These are phyloP conservation scores for Pseudotulostoma volvatum DNA, from an alignment of 495 filamentous ascomycete genomes.

Conservation along the genomic window DNA sequence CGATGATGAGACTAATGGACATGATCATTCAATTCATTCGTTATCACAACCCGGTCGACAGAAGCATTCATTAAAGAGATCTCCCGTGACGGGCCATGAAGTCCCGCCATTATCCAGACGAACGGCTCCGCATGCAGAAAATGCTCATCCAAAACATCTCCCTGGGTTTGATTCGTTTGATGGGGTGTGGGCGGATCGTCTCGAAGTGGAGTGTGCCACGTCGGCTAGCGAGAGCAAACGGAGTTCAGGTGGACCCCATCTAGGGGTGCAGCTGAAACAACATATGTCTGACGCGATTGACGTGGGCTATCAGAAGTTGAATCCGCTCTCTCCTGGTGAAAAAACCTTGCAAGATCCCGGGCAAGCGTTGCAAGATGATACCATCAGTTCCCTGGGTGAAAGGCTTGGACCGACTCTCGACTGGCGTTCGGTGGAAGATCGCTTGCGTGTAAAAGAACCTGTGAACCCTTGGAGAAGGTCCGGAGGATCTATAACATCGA, in stretches of 20 bases:
- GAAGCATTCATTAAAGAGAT: constrained; percentile 7
- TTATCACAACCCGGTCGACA: constrained; percentile 17
- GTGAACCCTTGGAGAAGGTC: constrained; percentile 35
- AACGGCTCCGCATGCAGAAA: too few relatives aligned
- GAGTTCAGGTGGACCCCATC: neutral
- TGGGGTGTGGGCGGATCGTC: constrained; percentile 14
- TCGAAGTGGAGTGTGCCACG: neutral
- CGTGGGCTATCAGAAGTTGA: constrained; percentile 9
- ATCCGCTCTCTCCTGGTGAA: constrained; percentile 16
- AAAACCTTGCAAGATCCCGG: constrained; percentile 22
- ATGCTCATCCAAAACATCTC: neutral
- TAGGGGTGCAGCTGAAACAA: neutral
- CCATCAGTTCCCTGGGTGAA: constrained; percentile 20
- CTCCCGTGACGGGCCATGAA: neutral
- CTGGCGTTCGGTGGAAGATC: constrained; percentile 24
- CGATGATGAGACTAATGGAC: constrained; percentile 42
- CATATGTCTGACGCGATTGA: constrained; percentile 2
- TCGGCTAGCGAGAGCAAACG: too few relatives aligned
- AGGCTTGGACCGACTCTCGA: constrained; percentile 24
- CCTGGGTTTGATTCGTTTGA: constrained; percentile 11
- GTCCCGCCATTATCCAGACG: neutral
- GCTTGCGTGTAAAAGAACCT: constrained; percentile 14
- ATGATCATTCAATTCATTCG: constrained; percentile 23
- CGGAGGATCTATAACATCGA: constrained; percentile 47
- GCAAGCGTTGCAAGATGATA: constrained; percentile 11